A percentile compares a stretch with the other conserved stretches of the same genome.
Evolutionary conservation across 208 protist species (phyloP).

Genomic region (Leishmania martiniquensis): DNA sequence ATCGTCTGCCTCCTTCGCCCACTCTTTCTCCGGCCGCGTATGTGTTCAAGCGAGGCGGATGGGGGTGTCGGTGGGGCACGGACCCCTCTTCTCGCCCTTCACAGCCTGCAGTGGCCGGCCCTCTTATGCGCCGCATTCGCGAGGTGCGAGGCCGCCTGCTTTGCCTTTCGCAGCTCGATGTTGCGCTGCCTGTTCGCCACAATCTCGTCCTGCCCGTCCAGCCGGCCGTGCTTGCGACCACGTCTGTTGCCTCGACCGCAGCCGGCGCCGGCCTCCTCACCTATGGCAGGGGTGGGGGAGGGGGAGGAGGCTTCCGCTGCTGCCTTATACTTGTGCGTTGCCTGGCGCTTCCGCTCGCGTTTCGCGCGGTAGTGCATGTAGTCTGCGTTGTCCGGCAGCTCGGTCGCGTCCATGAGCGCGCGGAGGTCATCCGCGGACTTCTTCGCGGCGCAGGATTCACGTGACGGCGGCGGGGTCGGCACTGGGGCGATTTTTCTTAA

Average conservation of each 20-base stretch:
- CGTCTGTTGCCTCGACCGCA: constrained; percentile 3
- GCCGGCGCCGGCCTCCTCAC: not conserved
- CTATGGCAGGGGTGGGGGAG: not conserved
- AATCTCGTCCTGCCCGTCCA: constrained; percentile 44
- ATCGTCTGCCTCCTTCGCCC: not conserved
- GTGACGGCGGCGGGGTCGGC: constrained; percentile 42
- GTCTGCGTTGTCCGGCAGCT: constrained; percentile 62
- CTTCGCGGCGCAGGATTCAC: constrained; percentile 50
- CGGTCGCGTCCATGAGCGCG: constrained; percentile 62
- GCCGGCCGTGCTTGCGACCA: constrained; percentile 11
- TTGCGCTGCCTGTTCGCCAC: constrained; percentile 71
- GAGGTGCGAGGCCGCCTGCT: constrained; percentile 49
- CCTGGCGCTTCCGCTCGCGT: constrained; percentile 51
- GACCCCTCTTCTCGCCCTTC: not conserved
- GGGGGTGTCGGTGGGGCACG: not conserved
- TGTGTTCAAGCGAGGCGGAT: not conserved
- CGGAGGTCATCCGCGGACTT: constrained; percentile 56
- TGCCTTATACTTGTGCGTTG: constrained; percentile 28
- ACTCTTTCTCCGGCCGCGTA: not conserved
- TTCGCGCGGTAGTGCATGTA: constrained; percentile 80
- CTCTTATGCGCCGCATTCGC: constrained; percentile 33
- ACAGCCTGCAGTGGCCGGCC: not conserved
- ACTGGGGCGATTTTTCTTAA: constrained; percentile 54
- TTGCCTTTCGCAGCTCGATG: constrained; percentile 48
- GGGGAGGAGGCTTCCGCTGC: not conserved